These are phyloP conservation scores for Cephalotrichum gorgonifer DNA, from an alignment of 2,329 filamentous ascomycete species.

Conservation along the genomic window DNA sequence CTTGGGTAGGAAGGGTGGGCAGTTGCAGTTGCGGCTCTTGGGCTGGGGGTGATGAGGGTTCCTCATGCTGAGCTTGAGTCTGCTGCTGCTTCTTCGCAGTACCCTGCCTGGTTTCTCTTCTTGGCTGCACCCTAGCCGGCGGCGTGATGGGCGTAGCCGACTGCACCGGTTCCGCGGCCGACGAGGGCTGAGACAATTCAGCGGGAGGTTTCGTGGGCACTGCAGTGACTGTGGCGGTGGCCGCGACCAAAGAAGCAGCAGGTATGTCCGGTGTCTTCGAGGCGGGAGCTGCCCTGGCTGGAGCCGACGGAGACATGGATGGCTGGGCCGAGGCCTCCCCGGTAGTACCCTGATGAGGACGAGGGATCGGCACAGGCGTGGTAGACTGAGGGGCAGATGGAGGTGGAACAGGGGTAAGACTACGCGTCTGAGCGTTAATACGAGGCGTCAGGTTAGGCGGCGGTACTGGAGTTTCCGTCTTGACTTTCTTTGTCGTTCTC, in stretches of 20 bases:
- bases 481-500: constrained; percentile 33
- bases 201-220: constrained; percentile 24
- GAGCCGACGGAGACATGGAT: constrained; percentile 1
- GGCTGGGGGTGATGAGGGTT: constrained; percentile 7
- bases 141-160: constrained; percentile 24
- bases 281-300: not conserved
- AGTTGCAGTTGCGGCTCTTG: constrained; percentile 14
- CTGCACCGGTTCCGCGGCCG: constrained; percentile 3
- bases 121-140: constrained; percentile 21
- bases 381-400: constrained; percentile 16
- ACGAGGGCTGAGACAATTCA: constrained; percentile 29
- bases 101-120: constrained; percentile 35
- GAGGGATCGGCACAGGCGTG: constrained; percentile 20
- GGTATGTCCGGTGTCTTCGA: not conserved
- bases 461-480: constrained; percentile 47
- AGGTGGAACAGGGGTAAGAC: constrained; percentile 20
- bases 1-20: constrained; percentile 2
- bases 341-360: constrained; percentile 6
- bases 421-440: not conserved
- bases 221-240: constrained; percentile 23
- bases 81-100: constrained; percentile 24
- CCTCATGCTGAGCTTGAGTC: constrained; percentile 21
- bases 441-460: constrained; percentile 24
- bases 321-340: constrained; percentile 4
- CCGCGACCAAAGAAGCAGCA: not conserved